Evolutionary conservation across 2,329 filamentous ascomycete genomes (phyloP).

Genomic region (Aspergillus flavus): DNA sequence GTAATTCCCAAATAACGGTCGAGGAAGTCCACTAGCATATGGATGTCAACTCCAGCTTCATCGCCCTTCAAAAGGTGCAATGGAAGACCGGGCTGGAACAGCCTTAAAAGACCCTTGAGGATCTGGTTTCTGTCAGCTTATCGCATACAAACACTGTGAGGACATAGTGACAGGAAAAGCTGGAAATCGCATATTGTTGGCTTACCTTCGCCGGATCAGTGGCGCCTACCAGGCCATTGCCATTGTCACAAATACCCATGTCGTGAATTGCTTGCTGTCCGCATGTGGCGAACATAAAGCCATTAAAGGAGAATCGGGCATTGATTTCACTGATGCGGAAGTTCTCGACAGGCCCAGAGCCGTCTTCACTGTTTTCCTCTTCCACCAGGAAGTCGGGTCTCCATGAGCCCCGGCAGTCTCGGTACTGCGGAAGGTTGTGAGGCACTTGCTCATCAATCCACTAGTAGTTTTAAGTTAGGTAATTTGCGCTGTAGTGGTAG

Average conservation of each 20-base stretch:
- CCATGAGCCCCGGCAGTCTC: constrained; percentile 24
- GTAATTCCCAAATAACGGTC: not conserved
- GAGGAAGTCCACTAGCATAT: constrained; percentile 12
- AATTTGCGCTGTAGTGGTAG: not conserved
- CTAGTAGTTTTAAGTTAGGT: not conserved
- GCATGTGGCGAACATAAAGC: constrained; percentile 11
- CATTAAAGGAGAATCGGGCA: constrained; percentile 28
- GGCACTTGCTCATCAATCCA: constrained; percentile 4
- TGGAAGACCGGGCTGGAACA: constrained; percentile 15
- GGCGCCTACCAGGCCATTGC: constrained; percentile 3
- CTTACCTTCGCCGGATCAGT: constrained; percentile 14
- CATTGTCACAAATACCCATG: constrained; percentile 3
- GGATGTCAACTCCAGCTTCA: constrained; percentile 20
- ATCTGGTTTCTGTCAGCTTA: not conserved
- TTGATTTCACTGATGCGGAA: constrained; percentile 31
- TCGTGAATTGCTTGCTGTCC: constrained; percentile 14
- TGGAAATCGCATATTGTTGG: not conserved
- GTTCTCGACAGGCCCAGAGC: not conserved
- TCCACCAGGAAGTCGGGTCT: constrained; percentile 31
- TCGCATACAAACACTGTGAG: not conserved
- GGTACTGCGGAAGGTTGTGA: not conserved
- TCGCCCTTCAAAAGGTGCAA: constrained; percentile 23
- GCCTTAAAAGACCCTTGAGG: constrained; percentile 8
- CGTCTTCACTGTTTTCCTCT: not conserved
- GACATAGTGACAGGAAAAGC: not conserved